Conservation (phyloP, 2,329 filamentous ascomycete species). For the Arthrobotrys sphaeroides region DNA sequence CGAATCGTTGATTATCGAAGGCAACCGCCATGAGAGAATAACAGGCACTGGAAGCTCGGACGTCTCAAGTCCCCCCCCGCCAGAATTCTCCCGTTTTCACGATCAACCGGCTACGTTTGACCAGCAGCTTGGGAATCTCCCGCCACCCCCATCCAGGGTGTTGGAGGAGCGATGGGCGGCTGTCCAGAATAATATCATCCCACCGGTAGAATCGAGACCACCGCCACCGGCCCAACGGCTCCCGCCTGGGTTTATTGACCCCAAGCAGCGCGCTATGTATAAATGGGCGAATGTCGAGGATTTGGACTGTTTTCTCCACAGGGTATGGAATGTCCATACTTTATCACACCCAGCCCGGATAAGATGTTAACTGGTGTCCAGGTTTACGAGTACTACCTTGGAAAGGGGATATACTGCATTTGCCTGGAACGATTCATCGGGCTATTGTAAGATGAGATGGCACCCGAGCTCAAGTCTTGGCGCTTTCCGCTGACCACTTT, state of each 20-base stretch:
- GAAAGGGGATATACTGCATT: constrained; percentile 86
- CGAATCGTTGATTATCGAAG: constrained; percentile 71
- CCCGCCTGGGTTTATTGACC: constrained; percentile 63
- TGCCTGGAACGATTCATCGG: constrained; percentile 76
- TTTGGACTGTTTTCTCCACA: constrained; percentile 83
- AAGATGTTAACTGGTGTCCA: constrained; percentile 27
- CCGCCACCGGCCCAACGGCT: constrained; percentile 54
- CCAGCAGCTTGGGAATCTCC: constrained; percentile 65
- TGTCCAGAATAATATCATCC: constrained; percentile 50
- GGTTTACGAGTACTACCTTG: constrained; percentile 86
- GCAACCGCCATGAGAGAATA: constrained; percentile 57
- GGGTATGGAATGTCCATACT: constrained; percentile 59
- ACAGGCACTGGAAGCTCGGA: constrained; percentile 54
- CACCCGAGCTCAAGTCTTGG: neutral
- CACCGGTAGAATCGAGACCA: constrained; percentile 15
- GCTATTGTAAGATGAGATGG: constrained; percentile 69
- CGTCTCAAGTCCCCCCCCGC: constrained; percentile 34
- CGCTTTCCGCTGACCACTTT: neutral
- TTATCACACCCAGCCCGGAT: neutral
- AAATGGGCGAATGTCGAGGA: constrained; percentile 92
- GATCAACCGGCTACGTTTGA: constrained; percentile 53
- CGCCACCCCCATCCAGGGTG: constrained; percentile 43
- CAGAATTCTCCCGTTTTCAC: constrained; percentile 50
- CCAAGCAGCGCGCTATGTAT: constrained; percentile 84
- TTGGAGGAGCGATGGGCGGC: constrained; percentile 45